Evolutionary conservation across 164 flowering plant genomes (phyloP).

Genomic region (Tinospora cordifolia): DNA sequence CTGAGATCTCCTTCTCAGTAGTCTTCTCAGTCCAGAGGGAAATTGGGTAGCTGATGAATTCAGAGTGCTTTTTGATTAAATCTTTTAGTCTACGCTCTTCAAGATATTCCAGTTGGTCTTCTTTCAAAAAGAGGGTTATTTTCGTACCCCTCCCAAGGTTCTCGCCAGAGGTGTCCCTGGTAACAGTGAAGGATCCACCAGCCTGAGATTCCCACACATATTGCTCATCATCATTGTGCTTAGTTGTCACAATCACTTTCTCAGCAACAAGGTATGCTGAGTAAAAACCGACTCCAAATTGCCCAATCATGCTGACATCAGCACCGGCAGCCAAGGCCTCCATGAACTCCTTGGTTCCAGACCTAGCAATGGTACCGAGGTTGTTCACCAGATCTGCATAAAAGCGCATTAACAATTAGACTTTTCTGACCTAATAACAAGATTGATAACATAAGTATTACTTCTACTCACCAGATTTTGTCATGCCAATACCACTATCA

Average conservation of each 20-base stretch:
- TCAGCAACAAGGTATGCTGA: constrained; percentile 23
- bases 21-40: constrained; percentile 41
- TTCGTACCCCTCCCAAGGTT: constrained; percentile 33
- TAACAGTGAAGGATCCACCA: constrained; percentile 24
- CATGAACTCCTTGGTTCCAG: constrained; percentile 55
- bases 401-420: not conserved
- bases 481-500: constrained; percentile 14
- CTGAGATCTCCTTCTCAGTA: constrained; percentile 38
- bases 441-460: no score
- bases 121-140: constrained; percentile 27
- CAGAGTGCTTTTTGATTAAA: constrained; percentile 18
- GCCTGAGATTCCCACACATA: constrained; percentile 34
- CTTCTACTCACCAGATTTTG: constrained; percentile 9
- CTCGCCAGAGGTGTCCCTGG: constrained; percentile 33
- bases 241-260: constrained; percentile 30
- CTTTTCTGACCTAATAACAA: no score
- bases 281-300: constrained; percentile 14
- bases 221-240: constrained; percentile 36
- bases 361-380: constrained; percentile 32
- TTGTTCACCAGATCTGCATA: constrained; percentile 51
- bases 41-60: constrained; percentile 38
- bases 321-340: constrained; percentile 37
- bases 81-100: constrained; percentile 40
- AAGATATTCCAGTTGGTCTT: constrained; percentile 39
- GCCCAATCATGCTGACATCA: constrained; percentile 23